Evolutionary conservation across 2,329 filamentous ascomycete genomes (phyloP).

Genomic region (Phyllosticta citribraziliensis): DNA sequence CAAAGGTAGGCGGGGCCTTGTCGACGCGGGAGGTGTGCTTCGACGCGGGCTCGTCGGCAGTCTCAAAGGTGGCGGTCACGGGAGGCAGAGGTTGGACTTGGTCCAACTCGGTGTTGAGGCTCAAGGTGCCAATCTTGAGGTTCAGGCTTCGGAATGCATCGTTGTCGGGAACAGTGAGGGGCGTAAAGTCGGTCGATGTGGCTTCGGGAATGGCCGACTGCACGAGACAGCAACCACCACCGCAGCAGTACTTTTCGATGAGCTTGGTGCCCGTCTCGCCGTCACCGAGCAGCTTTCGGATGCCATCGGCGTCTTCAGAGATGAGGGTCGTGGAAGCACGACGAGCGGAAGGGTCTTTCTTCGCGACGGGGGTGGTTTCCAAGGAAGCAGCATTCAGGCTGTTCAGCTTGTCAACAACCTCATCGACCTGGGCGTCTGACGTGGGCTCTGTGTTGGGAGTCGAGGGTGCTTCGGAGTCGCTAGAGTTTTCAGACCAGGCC

Average conservation of each 20-base stretch:
- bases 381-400: slow-evolving; percentile 26
- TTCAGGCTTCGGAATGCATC: slow-evolving; percentile 71
- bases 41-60: slow-evolving; percentile 39
- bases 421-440: slow-evolving; percentile 33
- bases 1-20: slow-evolving; percentile 71
- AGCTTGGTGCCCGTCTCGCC: slow-evolving; percentile 47
- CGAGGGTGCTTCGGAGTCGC: slow-evolving; percentile 32
- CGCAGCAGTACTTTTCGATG: slow-evolving; percentile 54
- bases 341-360: slow-evolving; percentile 23
- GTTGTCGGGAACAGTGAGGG: slow-evolving; percentile 61
- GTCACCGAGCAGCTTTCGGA: slow-evolving; percentile 47
- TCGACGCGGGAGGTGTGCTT: slow-evolving; percentile 35
- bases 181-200: slow-evolving; percentile 32
- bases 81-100: slow-evolving; percentile 63
- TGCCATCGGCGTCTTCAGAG: slow-evolving; percentile 49
- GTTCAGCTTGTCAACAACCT: slow-evolving; percentile 32
- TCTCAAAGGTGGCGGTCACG: slow-evolving; percentile 61
- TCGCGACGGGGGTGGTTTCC: slow-evolving; percentile 27
- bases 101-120: slow-evolving; percentile 58
- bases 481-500: slow-evolving; percentile 31
- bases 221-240: slow-evolving; percentile 54
- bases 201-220: slow-evolving; percentile 43
- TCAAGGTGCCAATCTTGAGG: slow-evolving; percentile 66
- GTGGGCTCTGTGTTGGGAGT: slow-evolving; percentile 35
- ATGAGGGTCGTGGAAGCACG: slow-evolving; percentile 61